Conservation (phyloP, 345 rosid species). For the Rhodamnia argentea region DNA sequence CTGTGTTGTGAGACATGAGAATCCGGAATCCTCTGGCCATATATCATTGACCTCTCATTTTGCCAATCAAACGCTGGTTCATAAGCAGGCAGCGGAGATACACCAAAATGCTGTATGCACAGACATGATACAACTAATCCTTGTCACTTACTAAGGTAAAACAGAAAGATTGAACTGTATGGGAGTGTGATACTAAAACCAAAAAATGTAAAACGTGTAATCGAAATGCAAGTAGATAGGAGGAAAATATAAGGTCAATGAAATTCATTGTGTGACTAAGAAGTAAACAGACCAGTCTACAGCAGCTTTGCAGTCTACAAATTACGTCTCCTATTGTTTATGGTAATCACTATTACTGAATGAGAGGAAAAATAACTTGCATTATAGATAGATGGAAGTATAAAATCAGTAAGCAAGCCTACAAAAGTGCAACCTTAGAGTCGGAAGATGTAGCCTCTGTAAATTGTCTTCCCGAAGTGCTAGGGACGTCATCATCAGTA, state of each 20-base stretch:
- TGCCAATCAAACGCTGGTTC: slow-evolving; percentile 99
- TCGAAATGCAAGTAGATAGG: not conserved
- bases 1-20: slow-evolving; percentile 50
- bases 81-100: slow-evolving; percentile 90
- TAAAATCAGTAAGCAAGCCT: not conserved
- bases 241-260: not conserved
- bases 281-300: slow-evolving; percentile 8
- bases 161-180: not conserved
- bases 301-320: not conserved
- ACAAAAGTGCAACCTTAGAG: slow-evolving; percentile 4
- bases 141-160: not conserved
- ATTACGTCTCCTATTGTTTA: not conserved
- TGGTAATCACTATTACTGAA: not conserved
- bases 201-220: not conserved
- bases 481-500: slow-evolving; percentile 61
- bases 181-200: not conserved
- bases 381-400: not conserved
- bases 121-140: not conserved
- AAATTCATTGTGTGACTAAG: slow-evolving; percentile 29
- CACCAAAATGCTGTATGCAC: slow-evolving; percentile 71
- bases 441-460: slow-evolving; percentile 24
- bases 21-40: slow-evolving; percentile 91
- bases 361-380: not conserved
- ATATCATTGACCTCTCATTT: slow-evolving; percentile 80
- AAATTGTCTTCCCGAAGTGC: slow-evolving; percentile 75